Percentiles rank a stretch among this genome's conserved stretches.
Conservation (phyloP, 2,329 filamentous ascomycete species). For the Pezicula carpinea region DNA sequence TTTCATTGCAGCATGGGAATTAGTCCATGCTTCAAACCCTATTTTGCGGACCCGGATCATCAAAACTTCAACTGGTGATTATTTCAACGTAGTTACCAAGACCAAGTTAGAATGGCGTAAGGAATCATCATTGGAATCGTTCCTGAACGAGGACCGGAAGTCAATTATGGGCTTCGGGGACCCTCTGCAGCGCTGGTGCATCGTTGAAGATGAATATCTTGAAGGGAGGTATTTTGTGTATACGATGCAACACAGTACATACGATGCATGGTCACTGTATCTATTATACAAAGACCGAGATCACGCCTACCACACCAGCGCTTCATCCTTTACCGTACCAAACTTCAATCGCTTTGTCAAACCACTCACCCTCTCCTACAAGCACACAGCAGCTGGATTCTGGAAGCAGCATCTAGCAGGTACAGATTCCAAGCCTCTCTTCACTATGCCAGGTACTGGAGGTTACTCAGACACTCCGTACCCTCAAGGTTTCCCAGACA, state of each 20-base stretch:
- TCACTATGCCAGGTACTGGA: background rate
- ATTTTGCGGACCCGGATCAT: constrained; percentile 30
- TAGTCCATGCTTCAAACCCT: background rate
- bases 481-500: background rate
- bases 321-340: background rate
- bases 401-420: constrained; percentile 5
- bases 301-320: constrained; percentile 1
- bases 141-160: background rate
- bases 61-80: constrained; percentile 3
- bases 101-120: background rate
- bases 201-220: background rate
- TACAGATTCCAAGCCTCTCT: constrained; percentile 1
- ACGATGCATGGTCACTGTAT: constrained; percentile 47
- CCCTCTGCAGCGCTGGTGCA: constrained; percentile 1
- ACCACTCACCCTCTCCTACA: constrained; percentile 2
- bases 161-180: constrained; percentile 5
- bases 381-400: constrained; percentile 2
- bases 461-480: too few species aligned
- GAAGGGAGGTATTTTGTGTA: constrained; percentile 5
- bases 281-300: constrained; percentile 6
- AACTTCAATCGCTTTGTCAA: constrained; percentile 9
- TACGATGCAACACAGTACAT: constrained; percentile 51
- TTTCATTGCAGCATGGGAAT: constrained; percentile 4
- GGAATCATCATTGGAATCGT: constrained; percentile 1
- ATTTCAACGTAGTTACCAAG: constrained; percentile 3